These are phyloP conservation scores for Choiromyces venosus DNA, from an alignment of 495 filamentous ascomycete genomes.

Conservation along the genomic window DNA sequence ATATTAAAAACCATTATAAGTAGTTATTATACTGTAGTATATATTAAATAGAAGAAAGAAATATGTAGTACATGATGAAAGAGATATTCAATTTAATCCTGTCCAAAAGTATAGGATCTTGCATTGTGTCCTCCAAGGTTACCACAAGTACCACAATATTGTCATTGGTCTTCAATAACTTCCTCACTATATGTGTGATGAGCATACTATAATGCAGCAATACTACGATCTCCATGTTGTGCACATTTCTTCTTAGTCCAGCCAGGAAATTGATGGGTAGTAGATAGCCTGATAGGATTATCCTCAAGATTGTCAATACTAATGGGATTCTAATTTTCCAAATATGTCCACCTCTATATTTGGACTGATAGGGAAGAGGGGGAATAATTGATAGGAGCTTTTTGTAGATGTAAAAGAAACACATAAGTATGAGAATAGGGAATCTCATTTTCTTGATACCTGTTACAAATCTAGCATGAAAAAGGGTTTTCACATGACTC, in stretches of 20 bases:
- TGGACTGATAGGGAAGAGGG: background rate
- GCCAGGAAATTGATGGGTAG: background rate
- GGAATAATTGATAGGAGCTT: constrained; percentile 6
- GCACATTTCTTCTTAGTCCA: constrained; percentile 4
- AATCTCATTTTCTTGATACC: constrained; percentile 10
- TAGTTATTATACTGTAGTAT: too few species aligned
- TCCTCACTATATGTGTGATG: constrained; percentile 10
- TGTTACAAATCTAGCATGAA: too few species aligned
- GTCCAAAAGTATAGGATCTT: background rate
- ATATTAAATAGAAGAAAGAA: too few species aligned
- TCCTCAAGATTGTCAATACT: constrained; percentile 2
- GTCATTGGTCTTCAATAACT: background rate
- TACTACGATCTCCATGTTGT: constrained; percentile 1
- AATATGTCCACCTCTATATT: constrained; percentile 3
- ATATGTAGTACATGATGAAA: too few species aligned
- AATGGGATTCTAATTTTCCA: constrained; percentile 1
- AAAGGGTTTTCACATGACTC: too few species aligned
- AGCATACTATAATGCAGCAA: constrained; percentile 8
- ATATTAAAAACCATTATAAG: too few species aligned
- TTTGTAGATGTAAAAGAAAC: background rate
- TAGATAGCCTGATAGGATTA: background rate
- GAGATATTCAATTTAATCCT: constrained; percentile 13
- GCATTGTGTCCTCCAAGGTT: background rate
- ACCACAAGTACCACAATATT: constrained; percentile 4
- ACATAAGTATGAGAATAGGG: constrained; percentile 13